A percentile compares a stretch with the other conserved stretches of the same genome.
These are phyloP conservation scores for Boletus vermiculosoides DNA, from an alignment of 768 basidiomycete species.

Conservation along the genomic window DNA sequence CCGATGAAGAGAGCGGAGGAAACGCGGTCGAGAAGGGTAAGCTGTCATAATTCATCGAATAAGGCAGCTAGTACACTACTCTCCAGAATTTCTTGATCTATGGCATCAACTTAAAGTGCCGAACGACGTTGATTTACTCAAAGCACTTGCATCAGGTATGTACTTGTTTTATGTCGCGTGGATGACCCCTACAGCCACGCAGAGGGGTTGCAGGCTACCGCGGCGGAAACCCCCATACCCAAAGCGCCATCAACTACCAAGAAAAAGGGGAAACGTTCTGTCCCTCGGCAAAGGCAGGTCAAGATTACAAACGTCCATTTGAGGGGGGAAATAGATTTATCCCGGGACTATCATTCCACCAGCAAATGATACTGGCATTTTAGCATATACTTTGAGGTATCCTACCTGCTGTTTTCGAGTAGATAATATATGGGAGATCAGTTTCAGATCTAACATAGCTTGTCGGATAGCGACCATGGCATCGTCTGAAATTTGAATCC, in stretches of 20 bases:
- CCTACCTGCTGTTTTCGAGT: neutral
- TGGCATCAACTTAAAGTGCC: conserved; percentile 88
- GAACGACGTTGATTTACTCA: conserved; percentile 78
- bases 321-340: conserved; percentile 82
- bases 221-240: conserved; percentile 56
- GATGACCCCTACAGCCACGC: conserved; percentile 6
- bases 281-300: conserved; percentile 68
- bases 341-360: conserved; percentile 57
- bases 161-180: neutral
- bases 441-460: neutral
- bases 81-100: conserved; percentile 77
- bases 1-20: conserved; percentile 68
- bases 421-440: neutral
- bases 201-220: conserved; percentile 83
- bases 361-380: conserved; percentile 12
- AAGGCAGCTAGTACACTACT: conserved; percentile 6
- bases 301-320: conserved; percentile 89
- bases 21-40: conserved; percentile 77
- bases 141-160: conserved; percentile 71
- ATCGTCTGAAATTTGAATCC: neutral
- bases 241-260: conserved; percentile 58
- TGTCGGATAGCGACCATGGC: neutral
- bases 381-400: neutral
- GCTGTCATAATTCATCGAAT: conserved; percentile 12
- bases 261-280: conserved; percentile 81